Evolutionary conservation across 257 asterid species (phyloP).

Genomic region (Solanum arcanum): DNA sequence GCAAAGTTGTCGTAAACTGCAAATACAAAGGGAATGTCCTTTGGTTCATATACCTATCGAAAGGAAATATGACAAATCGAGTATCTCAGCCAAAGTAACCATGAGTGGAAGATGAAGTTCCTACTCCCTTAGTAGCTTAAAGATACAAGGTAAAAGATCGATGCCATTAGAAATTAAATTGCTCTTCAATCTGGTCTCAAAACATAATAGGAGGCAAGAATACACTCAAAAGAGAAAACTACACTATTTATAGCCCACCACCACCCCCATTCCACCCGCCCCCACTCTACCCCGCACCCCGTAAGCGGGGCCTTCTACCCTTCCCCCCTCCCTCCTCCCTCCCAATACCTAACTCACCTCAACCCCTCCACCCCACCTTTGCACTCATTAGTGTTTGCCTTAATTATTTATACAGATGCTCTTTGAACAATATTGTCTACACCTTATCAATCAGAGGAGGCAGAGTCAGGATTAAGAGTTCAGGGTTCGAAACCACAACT

Average conservation of each 20-base stretch:
- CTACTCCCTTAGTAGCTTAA: background rate
- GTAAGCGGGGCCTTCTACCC: background rate
- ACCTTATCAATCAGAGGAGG: background rate
- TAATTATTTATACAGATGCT: background rate
- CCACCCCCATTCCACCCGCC: background rate
- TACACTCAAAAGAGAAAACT: background rate
- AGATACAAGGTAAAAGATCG: background rate
- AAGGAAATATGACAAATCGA: background rate
- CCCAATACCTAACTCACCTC: background rate
- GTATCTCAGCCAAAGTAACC: background rate
- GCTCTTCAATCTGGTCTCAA: background rate
- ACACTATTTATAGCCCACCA: background rate
- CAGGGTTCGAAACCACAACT: no score
- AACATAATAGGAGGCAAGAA: background rate
- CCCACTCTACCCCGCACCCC: background rate
- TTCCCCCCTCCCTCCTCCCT: background rate
- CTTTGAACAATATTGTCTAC: background rate
- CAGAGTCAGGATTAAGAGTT: background rate
- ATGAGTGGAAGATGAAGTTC: background rate
- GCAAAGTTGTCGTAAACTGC: background rate
- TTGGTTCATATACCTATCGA: background rate
- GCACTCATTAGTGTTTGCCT: background rate
- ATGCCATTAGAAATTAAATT: background rate
- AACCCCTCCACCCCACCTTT: background rate
- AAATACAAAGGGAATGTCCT: background rate